Percentiles rank a stretch among this genome's conserved stretches.
These are phyloP conservation scores for Phlegmacium glaucopus DNA, from an alignment of 768 basidiomycete species.

Conservation along the genomic window DNA sequence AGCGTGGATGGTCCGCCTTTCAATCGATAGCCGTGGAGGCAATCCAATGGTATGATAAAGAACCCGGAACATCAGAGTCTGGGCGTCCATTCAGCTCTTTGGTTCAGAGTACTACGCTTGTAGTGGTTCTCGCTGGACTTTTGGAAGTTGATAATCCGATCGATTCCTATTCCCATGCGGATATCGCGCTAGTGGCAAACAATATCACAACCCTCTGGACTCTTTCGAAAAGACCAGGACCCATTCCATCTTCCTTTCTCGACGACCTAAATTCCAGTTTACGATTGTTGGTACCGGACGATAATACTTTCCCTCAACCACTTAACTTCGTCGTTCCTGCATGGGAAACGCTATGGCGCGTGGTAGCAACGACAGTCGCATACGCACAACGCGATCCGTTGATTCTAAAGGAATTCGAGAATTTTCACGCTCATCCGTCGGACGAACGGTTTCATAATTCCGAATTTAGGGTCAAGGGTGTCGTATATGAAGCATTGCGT, in stretches of 20 bases:
- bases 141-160: conserved; percentile 29
- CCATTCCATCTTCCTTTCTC: conserved; percentile 30
- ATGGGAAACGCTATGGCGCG: conserved; percentile 64
- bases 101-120: conserved; percentile 35
- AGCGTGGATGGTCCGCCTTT: conserved; percentile 33
- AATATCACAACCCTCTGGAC: conserved; percentile 47
- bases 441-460: conserved; percentile 23
- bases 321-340: conserved; percentile 53
- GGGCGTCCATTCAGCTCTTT: conserved; percentile 31
- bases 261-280: conserved; percentile 33
- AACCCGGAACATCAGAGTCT: not conserved
- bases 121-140: conserved; percentile 39
- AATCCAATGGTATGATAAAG: conserved; percentile 15
- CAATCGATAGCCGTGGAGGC: conserved; percentile 26
- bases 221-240: conserved; percentile 34
- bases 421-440: conserved; percentile 31
- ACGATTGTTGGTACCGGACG: conserved; percentile 37
- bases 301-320: conserved; percentile 30
- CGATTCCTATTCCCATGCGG: conserved; percentile 23
- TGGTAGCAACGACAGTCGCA: conserved; percentile 44
- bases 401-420: conserved; percentile 26
- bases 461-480: conserved; percentile 29
- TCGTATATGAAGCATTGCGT: conserved; percentile 44
- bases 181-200: conserved; percentile 33
- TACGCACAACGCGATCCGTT: conserved; percentile 28